Evolutionary conservation across 2,329 filamentous ascomycete genomes (phyloP).

Genomic region (Incumbomyces delicatus): DNA sequence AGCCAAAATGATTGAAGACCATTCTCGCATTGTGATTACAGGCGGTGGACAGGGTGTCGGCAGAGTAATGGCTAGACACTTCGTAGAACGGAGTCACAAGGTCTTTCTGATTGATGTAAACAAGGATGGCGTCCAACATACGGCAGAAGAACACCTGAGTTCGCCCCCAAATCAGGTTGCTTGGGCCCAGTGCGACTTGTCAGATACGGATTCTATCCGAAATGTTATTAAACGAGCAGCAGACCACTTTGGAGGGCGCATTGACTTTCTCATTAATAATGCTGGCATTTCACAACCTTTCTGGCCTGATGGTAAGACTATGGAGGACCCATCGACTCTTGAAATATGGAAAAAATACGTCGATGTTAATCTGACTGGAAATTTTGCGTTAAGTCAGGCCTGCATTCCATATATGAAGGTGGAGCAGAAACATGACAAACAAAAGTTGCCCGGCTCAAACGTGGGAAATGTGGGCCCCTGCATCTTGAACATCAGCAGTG

Average conservation of each 20-base stretch:
- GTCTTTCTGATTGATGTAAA: slow-evolving; percentile 39
- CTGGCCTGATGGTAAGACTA: slow-evolving; percentile 38
- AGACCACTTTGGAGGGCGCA: slow-evolving; percentile 28
- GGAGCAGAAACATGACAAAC: slow-evolving; percentile 9
- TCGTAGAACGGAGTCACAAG: slow-evolving; percentile 33
- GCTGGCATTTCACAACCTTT: slow-evolving; percentile 28
- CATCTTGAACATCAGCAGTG: slow-evolving; percentile 39
- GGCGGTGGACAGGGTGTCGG: slow-evolving; percentile 28
- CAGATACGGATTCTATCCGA: slow-evolving; percentile 29
- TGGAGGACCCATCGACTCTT: slow-evolving; percentile 35
- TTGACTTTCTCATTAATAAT: slow-evolving; percentile 34
- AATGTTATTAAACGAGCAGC: slow-evolving; percentile 28
- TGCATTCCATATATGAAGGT: slow-evolving; percentile 40
- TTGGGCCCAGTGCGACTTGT: slow-evolving; percentile 35
- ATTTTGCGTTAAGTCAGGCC: slow-evolving; percentile 39
- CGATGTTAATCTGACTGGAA: slow-evolving; percentile 39
- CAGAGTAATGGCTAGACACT: slow-evolving; percentile 34
- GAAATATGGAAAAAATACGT: slow-evolving; percentile 38
- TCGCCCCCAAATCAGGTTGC: slow-evolving; percentile 24
- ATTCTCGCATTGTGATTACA: slow-evolving; percentile 13
- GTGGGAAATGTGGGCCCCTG: slow-evolving; percentile 28
- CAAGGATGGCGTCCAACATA: slow-evolving; percentile 30
- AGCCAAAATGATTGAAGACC: slow-evolving; percentile 9
- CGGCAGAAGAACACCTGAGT: slow-evolving; percentile 24
- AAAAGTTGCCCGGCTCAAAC: slow-evolving; percentile 15